Base-by-base conservation (phyloP, 495 filamentous ascomycete species). In the Aspergillus carlsbadensis region DNA sequence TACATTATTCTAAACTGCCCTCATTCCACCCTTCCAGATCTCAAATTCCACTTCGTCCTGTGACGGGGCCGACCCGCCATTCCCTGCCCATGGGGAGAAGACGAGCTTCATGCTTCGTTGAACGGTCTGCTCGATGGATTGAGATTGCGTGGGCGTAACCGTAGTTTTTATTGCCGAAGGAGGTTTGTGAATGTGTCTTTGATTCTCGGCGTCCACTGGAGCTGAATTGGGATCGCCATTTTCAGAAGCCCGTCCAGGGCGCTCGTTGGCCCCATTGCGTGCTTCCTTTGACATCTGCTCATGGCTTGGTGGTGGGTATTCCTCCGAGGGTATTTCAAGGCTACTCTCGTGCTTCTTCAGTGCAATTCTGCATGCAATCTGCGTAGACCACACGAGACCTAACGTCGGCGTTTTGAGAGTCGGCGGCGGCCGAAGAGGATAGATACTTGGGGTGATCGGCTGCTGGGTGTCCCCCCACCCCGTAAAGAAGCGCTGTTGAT, bases 401-500 rank as follows among this genome's bases (percentile, higher is more conserved):
- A 98, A 73, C 8, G 88, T 85, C 0, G 94, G 94, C 0, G 89
- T 95, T 72, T 98, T 98, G 13, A 85, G 76, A n/a, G n/a, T n/a
- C 1, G 66, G 31, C 4, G 60, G 55, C 6, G 46, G 57, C 10
- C 62, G 60, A 14, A 47, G 52, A 3, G 49, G 33, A 24, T 53
- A 50, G 4, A 31, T 34, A 35, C 43, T 40, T 18, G 33, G 24
- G 6, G 45, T 7, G 0, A 47, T 14, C 1, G 41, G 46, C 31
- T 54, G 55, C 17, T 40, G 37, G 55, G 78, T 74, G 65, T 92
- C 87, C 20, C 91, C 91, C 92, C 94, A 98, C 35, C 94, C 94
- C 2, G 89, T 93, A 70, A 96, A 96, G 81, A 89, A 98, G 7
- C 87, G 83, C 64, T 95, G 88, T 69, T 98, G 94, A 68, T 95